Conservation (phyloP, 1,284 basidiomycete genomes). For the Heliocybe sulcata region DNA sequence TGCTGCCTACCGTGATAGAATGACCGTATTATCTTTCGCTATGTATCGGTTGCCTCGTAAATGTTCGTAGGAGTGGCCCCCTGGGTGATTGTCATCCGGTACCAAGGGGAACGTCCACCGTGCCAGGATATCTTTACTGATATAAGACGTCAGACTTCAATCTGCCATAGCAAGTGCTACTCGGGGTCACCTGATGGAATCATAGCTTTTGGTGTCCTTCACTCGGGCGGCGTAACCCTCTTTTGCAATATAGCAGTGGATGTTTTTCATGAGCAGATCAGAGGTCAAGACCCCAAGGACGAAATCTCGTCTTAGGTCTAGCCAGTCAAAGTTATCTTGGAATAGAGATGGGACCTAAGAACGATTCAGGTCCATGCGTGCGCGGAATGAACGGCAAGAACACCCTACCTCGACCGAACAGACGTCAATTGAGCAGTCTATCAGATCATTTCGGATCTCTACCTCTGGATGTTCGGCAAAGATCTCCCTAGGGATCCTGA, state of each 20-base stretch:
- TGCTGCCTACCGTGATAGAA: conserved; percentile 60
- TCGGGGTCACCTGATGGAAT: conserved; percentile 63
- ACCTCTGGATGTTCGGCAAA: conserved; percentile 64
- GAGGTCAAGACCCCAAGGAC: conserved; percentile 95
- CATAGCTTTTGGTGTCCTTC: conserved; percentile 86
- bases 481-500: conserved; percentile 64
- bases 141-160: neutral
- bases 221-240: conserved; percentile 87
- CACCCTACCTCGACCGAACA: conserved; percentile 79
- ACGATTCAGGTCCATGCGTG: neutral
- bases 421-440: conserved; percentile 86
- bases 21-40: conserved; percentile 65
- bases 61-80: conserved; percentile 76
- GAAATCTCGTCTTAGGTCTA: conserved; percentile 87
- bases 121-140: conserved; percentile 84
- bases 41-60: conserved; percentile 84
- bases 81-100: conserved; percentile 88
- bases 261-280: conserved; percentile 93
- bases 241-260: conserved; percentile 82
- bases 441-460: conserved; percentile 80
- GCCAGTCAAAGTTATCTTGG: conserved; percentile 99
- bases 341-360: conserved; percentile 87
- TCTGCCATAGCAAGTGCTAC: neutral
- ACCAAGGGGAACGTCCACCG: conserved; percentile 94
- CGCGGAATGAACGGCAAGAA: neutral